Evolutionary conservation across 2,329 filamentous ascomycete species (phyloP).

Genomic region (Paradendryphiella salina): DNA sequence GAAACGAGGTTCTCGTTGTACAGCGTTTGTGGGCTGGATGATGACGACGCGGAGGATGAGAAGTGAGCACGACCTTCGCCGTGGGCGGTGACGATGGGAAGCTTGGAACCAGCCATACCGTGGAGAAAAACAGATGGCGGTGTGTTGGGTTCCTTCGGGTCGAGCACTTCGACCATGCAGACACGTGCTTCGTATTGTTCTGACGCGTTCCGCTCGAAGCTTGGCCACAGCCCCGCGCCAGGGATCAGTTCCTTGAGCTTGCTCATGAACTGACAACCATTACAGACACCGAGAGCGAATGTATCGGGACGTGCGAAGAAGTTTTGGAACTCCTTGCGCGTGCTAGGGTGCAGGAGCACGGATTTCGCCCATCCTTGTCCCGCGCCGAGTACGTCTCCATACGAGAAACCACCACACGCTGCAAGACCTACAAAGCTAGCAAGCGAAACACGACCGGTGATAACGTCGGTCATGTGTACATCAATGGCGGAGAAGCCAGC

Average conservation of each 20-base stretch:
- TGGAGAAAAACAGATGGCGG: conserved; percentile 79
- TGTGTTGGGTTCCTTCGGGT: conserved; percentile 52
- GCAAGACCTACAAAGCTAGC: conserved; percentile 84
- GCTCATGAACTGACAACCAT: conserved; percentile 93
- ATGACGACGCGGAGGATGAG: conserved; percentile 43
- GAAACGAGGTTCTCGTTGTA: conserved; percentile 70
- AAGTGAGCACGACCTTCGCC: conserved; percentile 80
- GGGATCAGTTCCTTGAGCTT: conserved; percentile 82
- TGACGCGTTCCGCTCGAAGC: conserved; percentile 79
- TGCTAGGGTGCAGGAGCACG: conserved; percentile 78
- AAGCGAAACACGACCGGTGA: conserved; percentile 78
- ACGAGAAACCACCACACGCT: conserved; percentile 96
- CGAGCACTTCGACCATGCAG: conserved; percentile 79
- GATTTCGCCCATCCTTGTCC: conserved; percentile 96
- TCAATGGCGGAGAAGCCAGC: conserved; percentile 92
- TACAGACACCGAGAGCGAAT: conserved; percentile 92
- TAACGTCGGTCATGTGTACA: conserved; percentile 92
- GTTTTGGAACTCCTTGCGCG: conserved; percentile 73
- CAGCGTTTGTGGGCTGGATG: conserved; percentile 55
- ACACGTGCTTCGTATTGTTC: conserved; percentile 90
- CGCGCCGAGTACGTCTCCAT: conserved; percentile 89
- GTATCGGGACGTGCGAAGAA: conserved; percentile 91
- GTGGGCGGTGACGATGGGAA: conserved; percentile 88
- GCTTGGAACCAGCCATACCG: conserved; percentile 78
- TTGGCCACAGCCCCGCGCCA: conserved; percentile 79